phyloP scores from a whole-genome alignment of 805 yeast genomes.

The Ogataea parapolymorpha region DNA sequence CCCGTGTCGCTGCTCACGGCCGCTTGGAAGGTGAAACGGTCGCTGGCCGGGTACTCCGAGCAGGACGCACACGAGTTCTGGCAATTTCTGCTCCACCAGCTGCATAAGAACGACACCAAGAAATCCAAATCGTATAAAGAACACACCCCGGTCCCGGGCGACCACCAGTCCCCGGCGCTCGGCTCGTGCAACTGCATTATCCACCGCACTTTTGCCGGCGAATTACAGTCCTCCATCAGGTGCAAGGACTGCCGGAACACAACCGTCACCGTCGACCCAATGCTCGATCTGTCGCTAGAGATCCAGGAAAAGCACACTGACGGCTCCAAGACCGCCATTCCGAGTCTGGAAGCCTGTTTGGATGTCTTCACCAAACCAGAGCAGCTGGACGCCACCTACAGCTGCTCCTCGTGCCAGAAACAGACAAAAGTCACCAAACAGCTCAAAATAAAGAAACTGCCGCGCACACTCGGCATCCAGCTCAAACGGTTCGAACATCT shows the following conservation, averaged over 20 bases:
- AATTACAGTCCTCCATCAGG: constrained; percentile 70
- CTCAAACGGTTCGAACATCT: constrained; percentile 75
- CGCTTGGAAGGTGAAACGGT: constrained; percentile 80
- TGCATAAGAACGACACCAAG: constrained; percentile 52
- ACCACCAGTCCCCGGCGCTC: constrained; percentile 1
- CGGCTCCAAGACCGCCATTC: constrained; percentile 19
- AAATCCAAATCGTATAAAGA: constrained; percentile 22
- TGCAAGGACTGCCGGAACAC: constrained; percentile 66
- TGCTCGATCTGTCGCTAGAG: constrained; percentile 84
- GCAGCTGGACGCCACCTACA: constrained; percentile 67
- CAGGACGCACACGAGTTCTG: constrained; percentile 99
- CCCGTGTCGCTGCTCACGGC: constrained; percentile 78
- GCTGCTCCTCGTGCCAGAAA: constrained; percentile 63
- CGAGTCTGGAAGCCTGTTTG: constrained; percentile 59
- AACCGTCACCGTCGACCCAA: constrained; percentile 79
- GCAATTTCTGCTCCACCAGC: constrained; percentile 84
- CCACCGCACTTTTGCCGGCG: constrained; percentile 82
- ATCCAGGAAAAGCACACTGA: constrained; percentile 40
- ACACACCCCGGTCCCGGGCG: constrained; percentile 18
- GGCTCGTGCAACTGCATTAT: constrained; percentile 68
- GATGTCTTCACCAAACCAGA: constrained; percentile 76
- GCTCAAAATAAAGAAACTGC: constrained; percentile 62
- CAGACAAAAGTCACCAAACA: constrained; percentile 69
- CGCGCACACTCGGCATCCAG: constrained; percentile 80
- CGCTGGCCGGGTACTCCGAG: constrained; percentile 92